A percentile compares a stretch with the other conserved stretches of the same genome.
These are phyloP conservation scores for Kluyveromyces dobzhanskii DNA, from an alignment of 805 yeast genomes.

Conservation along the genomic window DNA sequence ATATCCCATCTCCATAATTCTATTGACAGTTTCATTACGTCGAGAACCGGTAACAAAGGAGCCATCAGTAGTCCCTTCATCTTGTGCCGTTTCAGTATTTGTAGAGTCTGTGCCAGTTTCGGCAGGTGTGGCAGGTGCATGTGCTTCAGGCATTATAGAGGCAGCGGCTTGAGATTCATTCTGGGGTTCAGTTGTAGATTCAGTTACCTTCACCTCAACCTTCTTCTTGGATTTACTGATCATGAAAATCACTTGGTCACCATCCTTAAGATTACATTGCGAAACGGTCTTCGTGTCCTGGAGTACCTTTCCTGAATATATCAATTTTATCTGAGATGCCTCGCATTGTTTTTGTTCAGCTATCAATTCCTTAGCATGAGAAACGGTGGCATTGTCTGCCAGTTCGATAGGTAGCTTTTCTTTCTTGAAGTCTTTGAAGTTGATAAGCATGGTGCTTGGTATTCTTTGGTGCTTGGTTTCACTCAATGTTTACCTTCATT, in stretches of 20 bases:
- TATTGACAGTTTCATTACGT: slow-evolving; percentile 68
- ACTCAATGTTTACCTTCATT: background rate
- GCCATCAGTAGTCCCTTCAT: slow-evolving; percentile 27
- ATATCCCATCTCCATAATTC: slow-evolving; percentile 95
- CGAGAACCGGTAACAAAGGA: slow-evolving; percentile 71
- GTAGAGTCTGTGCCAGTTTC: slow-evolving; percentile 23
- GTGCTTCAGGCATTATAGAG: slow-evolving; percentile 20
- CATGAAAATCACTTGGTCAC: slow-evolving; percentile 89
- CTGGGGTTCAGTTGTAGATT: slow-evolving; percentile 17
- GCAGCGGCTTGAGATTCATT: slow-evolving; percentile 20
- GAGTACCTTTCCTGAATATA: slow-evolving; percentile 86
- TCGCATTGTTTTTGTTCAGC: slow-evolving; percentile 64
- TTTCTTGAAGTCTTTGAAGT: slow-evolving; percentile 86
- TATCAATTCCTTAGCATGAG: slow-evolving; percentile 63
- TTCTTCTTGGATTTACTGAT: slow-evolving; percentile 47
- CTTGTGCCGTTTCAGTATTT: slow-evolving; percentile 17
- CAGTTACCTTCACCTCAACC: slow-evolving; percentile 17
- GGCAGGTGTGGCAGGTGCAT: slow-evolving; percentile 21
- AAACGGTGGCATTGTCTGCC: slow-evolving; percentile 57
- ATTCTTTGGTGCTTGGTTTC: too few relatives aligned
- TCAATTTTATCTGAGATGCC: slow-evolving; percentile 71
- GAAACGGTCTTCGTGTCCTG: slow-evolving; percentile 73
- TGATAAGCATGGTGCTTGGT: slow-evolving; percentile 15
- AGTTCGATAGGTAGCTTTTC: slow-evolving; percentile 76
- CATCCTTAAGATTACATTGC: slow-evolving; percentile 67